Conservation (phyloP, 1,284 basidiomycete species). For the Cutaneotrichosporon spelunceum region DNA sequence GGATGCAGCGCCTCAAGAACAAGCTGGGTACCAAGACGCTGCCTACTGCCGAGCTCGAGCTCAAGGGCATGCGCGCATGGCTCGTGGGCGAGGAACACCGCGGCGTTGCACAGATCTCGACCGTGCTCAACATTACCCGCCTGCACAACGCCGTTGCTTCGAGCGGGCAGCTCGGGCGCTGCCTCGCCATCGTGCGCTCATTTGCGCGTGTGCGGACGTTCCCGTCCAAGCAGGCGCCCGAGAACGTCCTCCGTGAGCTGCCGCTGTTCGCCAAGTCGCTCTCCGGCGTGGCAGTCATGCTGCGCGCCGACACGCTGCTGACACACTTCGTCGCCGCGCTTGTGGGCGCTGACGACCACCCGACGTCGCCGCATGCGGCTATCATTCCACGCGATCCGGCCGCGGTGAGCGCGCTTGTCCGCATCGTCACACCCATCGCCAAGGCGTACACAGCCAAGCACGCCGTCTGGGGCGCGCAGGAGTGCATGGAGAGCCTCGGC, state of each 20-base stretch:
- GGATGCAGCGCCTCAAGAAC: conserved; percentile 70
- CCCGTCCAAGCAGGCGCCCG: conserved; percentile 54
- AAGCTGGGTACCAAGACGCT: conserved; percentile 73
- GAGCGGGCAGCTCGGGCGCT: conserved; percentile 60
- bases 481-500: conserved; percentile 77
- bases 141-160: conserved; percentile 59
- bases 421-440: conserved; percentile 66
- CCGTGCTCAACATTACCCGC: conserved; percentile 73
- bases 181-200: conserved; percentile 62
- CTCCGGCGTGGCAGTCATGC: conserved; percentile 60
- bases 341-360: conserved; percentile 61
- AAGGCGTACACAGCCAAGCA: conserved; percentile 71
- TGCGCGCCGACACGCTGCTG: conserved; percentile 65
- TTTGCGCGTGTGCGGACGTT: conserved; percentile 59
- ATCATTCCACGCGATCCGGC: conserved; percentile 9
- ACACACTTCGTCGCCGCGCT: conserved; percentile 60
- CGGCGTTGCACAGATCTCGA: conserved; percentile 66
- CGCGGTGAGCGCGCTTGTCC: conserved; percentile 55
- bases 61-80: conserved; percentile 63
- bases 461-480: conserved; percentile 67
- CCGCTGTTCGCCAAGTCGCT: conserved; percentile 60
- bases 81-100: conserved; percentile 62
- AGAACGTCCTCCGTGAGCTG: conserved; percentile 55
- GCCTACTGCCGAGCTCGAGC: conserved; percentile 72
- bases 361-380: conserved; percentile 52